Conservation (phyloP, 2,329 filamentous ascomycete species). For the Zymoseptoria ardabiliae region DNA sequence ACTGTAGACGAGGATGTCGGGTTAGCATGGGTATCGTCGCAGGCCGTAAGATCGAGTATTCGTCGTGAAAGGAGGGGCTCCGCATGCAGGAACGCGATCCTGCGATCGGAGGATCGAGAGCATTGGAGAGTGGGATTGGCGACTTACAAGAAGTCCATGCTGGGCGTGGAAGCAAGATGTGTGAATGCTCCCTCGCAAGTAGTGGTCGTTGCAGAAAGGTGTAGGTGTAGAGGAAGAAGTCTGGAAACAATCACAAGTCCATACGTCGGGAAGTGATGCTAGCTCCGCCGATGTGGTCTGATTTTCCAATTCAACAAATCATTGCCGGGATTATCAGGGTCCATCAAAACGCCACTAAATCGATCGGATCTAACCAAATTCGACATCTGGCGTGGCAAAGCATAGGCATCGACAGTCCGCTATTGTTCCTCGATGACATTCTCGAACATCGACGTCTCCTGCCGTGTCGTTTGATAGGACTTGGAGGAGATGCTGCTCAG, state of each 20-base stretch:
- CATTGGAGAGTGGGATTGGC: neutral
- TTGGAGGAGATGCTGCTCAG: too few relatives aligned
- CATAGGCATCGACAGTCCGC: neutral
- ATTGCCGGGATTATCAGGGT: neutral
- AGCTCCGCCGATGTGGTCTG: neutral
- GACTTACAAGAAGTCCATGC: constrained; percentile 23
- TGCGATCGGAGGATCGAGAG: neutral
- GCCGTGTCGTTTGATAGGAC: too few relatives aligned
- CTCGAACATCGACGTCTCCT: neutral
- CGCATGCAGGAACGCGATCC: constrained; percentile 5
- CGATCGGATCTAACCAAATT: neutral
- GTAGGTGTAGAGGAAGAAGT: neutral
- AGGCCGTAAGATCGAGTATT: neutral
- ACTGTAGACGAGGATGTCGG: constrained; percentile 5
- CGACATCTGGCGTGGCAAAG: neutral
- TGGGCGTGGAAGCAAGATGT: constrained; percentile 5
- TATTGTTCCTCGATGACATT: neutral
- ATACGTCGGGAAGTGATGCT: neutral
- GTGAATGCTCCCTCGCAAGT: neutral
- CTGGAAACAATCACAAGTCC: neutral
- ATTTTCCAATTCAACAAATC: neutral
- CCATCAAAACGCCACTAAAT: neutral
- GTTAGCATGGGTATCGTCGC: neutral
- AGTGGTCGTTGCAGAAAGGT: neutral
- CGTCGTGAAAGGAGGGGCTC: neutral